Evolutionary conservation across 164 flowering plant species (phyloP), one percentile per base, ranked within the genome.

Genomic region (Berberis vulgaris): DNA sequence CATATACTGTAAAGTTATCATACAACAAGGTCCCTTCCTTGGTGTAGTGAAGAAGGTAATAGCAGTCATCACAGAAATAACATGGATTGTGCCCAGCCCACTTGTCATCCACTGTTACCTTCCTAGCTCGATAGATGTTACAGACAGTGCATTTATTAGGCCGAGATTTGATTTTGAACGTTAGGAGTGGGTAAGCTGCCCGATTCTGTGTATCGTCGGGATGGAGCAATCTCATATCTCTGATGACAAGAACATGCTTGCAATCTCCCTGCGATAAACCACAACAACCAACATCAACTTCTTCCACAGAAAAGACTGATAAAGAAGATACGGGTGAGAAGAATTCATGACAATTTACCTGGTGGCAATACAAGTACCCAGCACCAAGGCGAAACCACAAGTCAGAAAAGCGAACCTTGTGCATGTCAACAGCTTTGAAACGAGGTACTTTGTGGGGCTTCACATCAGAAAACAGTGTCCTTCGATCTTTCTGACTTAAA

Each of bases 191-290:
- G 75, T 91, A 89, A 13, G 85, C 85, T 12, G 80, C 82, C 45
- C 78, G 71, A 76, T 82, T 87, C 4, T 85, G 84, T 7, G 77
- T 78, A 61, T 94, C 97, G n/a, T 89, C 96, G 0, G 91, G 84
- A 68, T 89, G 96, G 66, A 91, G 69, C 71, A 91, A 61, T 76
- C 97, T 84, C 97, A 89, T 84, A 73, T 94, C 97, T 66, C 99
- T 79, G 11, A 94, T 69, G 43, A 94, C 90, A n/a, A 89, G 70
- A 5, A 71, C 62, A 66, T 94, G 96, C 74, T 78, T 82, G 80
- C 94, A 88, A 50, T 83, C 83, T 50, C 95, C 97, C 95, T 91
- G 71, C 2, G 53, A 9, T 59, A 68, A 49, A 26, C 13, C 46
- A 67, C 43, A 42, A 38, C 42, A 41, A 45, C 7, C 6, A 26